These are phyloP conservation scores for Phytophthora pluvialis DNA, from an alignment of 352 stramenopile species.

Conservation along the genomic window DNA sequence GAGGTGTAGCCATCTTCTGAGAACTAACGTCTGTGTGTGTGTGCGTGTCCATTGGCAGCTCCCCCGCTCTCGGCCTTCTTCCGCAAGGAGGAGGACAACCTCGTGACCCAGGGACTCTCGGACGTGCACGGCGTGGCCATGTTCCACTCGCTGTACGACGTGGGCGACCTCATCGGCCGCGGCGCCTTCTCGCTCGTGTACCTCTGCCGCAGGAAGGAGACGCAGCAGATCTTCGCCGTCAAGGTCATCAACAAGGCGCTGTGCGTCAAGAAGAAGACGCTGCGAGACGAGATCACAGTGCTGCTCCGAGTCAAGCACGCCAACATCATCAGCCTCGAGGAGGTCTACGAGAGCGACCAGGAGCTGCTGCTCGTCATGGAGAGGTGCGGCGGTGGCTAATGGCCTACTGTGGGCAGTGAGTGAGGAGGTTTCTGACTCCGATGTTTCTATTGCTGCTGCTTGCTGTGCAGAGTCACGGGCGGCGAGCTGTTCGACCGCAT, in stretches of 20 bases:
- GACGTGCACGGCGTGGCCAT: constrained; percentile 83
- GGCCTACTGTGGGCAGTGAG: too few relatives aligned
- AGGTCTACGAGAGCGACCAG: constrained; percentile 88
- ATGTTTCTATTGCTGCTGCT: constrained; percentile 2
- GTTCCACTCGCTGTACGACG: constrained; percentile 91
- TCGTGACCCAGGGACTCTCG: constrained; percentile 85
- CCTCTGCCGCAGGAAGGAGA: constrained; percentile 81
- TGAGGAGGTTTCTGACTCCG: background rate
- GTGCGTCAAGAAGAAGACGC: constrained; percentile 87
- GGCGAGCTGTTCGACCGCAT: constrained; percentile 88
- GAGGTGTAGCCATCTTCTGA: constrained; percentile 11
- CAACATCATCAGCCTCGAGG: constrained; percentile 89
- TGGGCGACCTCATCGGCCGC: constrained; percentile 84
- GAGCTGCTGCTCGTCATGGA: constrained; percentile 91
- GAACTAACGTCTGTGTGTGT: background rate
- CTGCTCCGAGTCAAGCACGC: constrained; percentile 85
- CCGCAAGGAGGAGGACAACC: constrained; percentile 83
- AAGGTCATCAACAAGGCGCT: constrained; percentile 91
- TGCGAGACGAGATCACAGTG: constrained; percentile 89
- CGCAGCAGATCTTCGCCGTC: constrained; percentile 83
- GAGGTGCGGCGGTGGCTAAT: constrained; percentile 37
- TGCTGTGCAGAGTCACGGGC: constrained; percentile 65
- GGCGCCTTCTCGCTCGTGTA: constrained; percentile 89
- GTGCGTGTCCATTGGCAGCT: constrained; percentile 41
- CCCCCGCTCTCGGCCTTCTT: constrained; percentile 89